Conservation (phyloP, 345 rosid genomes). For the Lumnitzera racemosa region DNA sequence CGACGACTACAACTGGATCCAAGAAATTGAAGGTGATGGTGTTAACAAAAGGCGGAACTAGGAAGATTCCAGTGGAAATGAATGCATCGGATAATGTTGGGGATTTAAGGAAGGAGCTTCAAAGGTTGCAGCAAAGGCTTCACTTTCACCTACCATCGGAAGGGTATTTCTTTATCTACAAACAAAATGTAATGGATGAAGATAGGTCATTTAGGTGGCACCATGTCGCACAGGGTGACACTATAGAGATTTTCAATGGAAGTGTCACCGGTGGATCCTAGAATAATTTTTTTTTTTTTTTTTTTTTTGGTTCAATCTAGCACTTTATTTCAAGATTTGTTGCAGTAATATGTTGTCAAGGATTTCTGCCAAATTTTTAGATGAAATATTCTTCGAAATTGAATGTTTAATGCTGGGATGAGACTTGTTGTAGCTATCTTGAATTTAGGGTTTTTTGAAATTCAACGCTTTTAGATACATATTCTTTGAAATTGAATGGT, state of each 20-base stretch:
- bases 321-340: too few species aligned
- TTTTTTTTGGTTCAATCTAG: background rate
- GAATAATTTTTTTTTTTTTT: background rate
- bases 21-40: slow-evolving; percentile 64
- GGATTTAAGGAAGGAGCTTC: slow-evolving; percentile 58
- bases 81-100: slow-evolving; percentile 55
- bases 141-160: slow-evolving; percentile 56
- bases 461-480: background rate
- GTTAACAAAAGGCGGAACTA: slow-evolving; percentile 45
- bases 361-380: too few species aligned
- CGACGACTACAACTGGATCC: slow-evolving; percentile 11
- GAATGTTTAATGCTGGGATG: too few species aligned
- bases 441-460: background rate
- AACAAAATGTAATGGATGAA: slow-evolving; percentile 77
- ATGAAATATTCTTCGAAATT: too few species aligned
- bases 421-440: background rate
- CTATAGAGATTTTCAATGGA: slow-evolving; percentile 58
- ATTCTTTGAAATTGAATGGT: too few species aligned
- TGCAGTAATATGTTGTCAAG: too few species aligned
- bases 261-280: slow-evolving; percentile 28
- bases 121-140: slow-evolving; percentile 45
- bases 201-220: slow-evolving; percentile 78
- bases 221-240: slow-evolving; percentile 51
- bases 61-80: slow-evolving; percentile 59
- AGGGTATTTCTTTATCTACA: slow-evolving; percentile 66